Conservation (phyloP, 805 yeast genomes). For the Saccharomycopsis oosterbeekiorum region DNA sequence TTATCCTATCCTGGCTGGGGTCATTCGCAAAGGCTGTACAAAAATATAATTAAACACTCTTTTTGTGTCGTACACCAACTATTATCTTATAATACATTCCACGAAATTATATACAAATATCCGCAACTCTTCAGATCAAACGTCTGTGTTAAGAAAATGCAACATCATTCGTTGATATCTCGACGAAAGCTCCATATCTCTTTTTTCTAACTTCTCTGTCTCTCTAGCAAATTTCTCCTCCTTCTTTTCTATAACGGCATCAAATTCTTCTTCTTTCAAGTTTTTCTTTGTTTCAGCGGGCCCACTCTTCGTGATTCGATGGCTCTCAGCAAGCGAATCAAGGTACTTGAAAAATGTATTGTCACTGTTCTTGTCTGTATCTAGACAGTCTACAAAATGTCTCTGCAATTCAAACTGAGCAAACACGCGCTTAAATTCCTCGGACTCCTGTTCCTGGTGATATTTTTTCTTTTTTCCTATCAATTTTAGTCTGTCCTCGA, state of each 20-base stretch:
- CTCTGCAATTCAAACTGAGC: neutral
- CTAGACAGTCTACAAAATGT: neutral
- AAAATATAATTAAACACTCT: neutral
- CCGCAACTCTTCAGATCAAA: neutral
- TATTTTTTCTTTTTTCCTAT: neutral
- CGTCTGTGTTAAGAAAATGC: neutral
- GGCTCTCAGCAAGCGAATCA: neutral
- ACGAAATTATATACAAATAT: neutral
- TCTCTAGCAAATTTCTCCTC: neutral
- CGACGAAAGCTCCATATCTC: slow-evolving; percentile 2
- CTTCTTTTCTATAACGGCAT: neutral
- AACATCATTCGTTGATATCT: slow-evolving; percentile 6
- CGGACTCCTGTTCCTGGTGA: neutral
- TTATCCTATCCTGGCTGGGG: neutral
- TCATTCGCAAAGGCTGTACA: neutral
- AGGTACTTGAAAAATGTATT: neutral
- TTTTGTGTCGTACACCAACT: neutral
- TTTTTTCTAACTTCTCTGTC: neutral
- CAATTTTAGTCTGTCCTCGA: neutral
- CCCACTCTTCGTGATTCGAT: neutral
- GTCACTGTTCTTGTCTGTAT: neutral
- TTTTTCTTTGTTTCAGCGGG: neutral
- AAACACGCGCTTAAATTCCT: neutral
- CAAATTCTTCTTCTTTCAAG: neutral
- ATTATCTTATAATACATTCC: neutral